Percentiles rank a stretch among this genome's conserved stretches.
phyloP scores from a whole-genome alignment of 2,329 filamentous ascomycete genomes.

The Colletotrichum tropicicola region DNA sequence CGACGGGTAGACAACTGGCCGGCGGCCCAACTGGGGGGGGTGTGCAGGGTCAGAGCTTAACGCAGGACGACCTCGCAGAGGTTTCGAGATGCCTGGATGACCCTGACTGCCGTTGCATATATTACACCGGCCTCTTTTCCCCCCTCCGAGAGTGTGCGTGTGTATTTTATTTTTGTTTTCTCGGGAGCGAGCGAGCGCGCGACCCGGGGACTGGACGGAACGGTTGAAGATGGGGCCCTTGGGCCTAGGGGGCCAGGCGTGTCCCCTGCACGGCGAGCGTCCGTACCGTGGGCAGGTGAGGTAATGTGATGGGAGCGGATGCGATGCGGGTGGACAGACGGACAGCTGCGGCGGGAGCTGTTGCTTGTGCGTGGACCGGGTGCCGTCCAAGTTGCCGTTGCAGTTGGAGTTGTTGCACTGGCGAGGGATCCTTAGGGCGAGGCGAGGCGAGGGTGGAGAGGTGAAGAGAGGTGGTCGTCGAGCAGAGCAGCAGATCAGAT shows the following conservation, averaged over 20 bases:
- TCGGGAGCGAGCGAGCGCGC: constrained; percentile 20
- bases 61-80: constrained; percentile 37
- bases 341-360: neutral
- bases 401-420: neutral
- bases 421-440: neutral
- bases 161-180: constrained; percentile 11
- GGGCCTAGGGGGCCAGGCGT: neutral
- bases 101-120: constrained; percentile 60
- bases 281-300: neutral
- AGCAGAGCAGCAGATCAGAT: constrained; percentile 17
- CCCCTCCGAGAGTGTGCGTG: neutral
- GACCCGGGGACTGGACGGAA: constrained; percentile 5
- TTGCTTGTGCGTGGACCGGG: neutral
- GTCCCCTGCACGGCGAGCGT: constrained; percentile 4
- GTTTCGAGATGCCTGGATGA: constrained; percentile 48
- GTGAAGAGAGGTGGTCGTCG: neutral
- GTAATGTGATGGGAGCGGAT: neutral
- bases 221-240: neutral
- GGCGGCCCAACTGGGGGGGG: constrained; percentile 34
- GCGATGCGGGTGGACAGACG: neutral
- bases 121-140: constrained; percentile 32
- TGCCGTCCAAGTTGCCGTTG: constrained; percentile 1
- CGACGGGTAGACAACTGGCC: constrained; percentile 37
- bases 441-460: neutral
- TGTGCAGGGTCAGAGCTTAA: constrained; percentile 45